Percentiles rank a stretch among this genome's conserved stretches.
Conservation (phyloP, 495 filamentous ascomycete species). For the Trypethelium eluteriae region DNA sequence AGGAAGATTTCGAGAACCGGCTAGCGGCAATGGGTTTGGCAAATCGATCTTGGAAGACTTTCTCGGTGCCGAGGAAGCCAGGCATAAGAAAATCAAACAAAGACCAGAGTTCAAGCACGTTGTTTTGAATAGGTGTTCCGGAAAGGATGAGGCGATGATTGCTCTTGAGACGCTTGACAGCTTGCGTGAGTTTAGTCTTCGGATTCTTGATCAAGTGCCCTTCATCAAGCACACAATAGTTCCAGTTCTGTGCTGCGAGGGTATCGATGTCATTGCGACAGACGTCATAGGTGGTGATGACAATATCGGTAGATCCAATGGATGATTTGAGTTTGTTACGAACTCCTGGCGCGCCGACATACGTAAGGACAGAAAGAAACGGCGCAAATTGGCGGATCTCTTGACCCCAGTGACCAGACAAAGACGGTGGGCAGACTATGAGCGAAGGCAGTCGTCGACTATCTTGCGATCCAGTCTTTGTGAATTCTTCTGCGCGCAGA, state of each 20-base stretch:
- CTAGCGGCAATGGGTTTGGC: constrained; percentile 94
- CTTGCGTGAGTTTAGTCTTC: constrained; percentile 81
- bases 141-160: constrained; percentile 95
- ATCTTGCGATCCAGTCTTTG: constrained; percentile 67
- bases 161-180: constrained; percentile 78
- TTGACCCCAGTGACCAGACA: constrained; percentile 99
- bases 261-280: constrained; percentile 86
- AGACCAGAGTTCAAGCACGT: constrained; percentile 96
- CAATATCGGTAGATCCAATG: constrained; percentile 72
- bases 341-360: constrained; percentile 80
- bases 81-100: constrained; percentile 99
- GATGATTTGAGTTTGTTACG: constrained; percentile 58
- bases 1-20: constrained; percentile 91
- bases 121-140: constrained; percentile 97
- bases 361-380: constrained; percentile 80
- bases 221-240: constrained; percentile 95
- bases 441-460: constrained; percentile 75
- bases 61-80: constrained; percentile 95
- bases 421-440: constrained; percentile 90
- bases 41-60: constrained; percentile 94
- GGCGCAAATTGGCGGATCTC: constrained; percentile 92
- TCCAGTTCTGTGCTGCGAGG: constrained; percentile 80
- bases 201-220: constrained; percentile 98
- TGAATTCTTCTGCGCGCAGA: constrained; percentile 80
- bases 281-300: constrained; percentile 96